Conservation (phyloP, 1,284 basidiomycete genomes). For the Malassezia arunalokei region DNA sequence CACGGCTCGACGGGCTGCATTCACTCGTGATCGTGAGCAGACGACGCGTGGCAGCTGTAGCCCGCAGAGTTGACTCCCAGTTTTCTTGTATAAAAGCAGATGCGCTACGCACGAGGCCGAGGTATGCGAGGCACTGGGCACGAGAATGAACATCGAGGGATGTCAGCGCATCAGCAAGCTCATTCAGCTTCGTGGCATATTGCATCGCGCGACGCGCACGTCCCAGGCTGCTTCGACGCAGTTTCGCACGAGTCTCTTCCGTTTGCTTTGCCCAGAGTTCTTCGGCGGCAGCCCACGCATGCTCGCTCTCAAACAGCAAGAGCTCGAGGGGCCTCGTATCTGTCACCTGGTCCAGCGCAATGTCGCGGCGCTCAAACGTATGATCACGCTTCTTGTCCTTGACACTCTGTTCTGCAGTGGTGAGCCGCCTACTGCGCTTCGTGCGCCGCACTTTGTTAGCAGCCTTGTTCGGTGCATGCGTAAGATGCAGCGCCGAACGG, state of each 20-base stretch:
- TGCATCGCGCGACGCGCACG: constrained; percentile 74
- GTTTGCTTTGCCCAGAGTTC: constrained; percentile 57
- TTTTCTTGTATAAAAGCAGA: constrained; percentile 53
- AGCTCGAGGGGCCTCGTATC: constrained; percentile 55
- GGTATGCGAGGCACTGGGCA: constrained; percentile 51
- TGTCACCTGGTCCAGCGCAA: constrained; percentile 24
- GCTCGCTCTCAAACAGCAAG: constrained; percentile 73
- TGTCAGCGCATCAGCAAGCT: constrained; percentile 58
- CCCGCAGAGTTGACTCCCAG: constrained; percentile 60
- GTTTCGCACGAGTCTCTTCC: constrained; percentile 51
- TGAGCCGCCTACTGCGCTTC: constrained; percentile 18
- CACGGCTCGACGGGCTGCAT: constrained; percentile 63
- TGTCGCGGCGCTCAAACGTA: constrained; percentile 55
- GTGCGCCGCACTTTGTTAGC: constrained; percentile 6
- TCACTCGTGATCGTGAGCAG: constrained; percentile 63
- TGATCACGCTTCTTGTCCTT: constrained; percentile 59
- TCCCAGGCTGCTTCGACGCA: constrained; percentile 63
- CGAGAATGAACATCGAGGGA: constrained; percentile 23
- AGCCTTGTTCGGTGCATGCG: constrained; percentile 50
- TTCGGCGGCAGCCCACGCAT: constrained; percentile 80
- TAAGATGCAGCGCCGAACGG: constrained; percentile 67
- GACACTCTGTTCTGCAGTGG: constrained; percentile 31
- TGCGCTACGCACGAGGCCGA: constrained; percentile 53
- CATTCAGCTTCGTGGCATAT: constrained; percentile 66
- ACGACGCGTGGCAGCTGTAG: constrained; percentile 64